A percentile compares a stretch with the other conserved stretches of the same genome.
These are phyloP conservation scores for Chrysosporium queenslandicum DNA, from an alignment of 2,329 filamentous ascomycete species.

Conservation along the genomic window DNA sequence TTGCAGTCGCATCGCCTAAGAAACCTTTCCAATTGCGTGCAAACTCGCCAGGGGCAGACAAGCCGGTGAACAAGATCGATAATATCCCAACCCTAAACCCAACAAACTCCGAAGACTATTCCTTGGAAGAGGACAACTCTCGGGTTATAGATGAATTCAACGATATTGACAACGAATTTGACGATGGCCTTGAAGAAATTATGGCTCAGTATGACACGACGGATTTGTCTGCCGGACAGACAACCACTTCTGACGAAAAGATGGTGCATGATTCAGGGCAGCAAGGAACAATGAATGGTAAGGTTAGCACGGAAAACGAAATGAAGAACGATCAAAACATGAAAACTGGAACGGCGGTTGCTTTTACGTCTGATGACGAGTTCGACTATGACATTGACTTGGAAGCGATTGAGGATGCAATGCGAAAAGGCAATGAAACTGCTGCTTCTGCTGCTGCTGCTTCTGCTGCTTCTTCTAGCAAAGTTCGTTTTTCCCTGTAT, in stretches of 20 bases:
- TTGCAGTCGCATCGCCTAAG: conserved; percentile 17
- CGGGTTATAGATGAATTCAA: conserved; percentile 50
- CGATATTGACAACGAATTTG: conserved; percentile 55
- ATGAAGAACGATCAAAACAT: conserved; percentile 28
- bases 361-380: conserved; percentile 56
- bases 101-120: background rate
- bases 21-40: conserved; percentile 2
- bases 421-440: conserved; percentile 48
- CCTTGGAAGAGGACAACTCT: conserved; percentile 18
- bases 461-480: conserved; percentile 59
- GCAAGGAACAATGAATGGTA: background rate
- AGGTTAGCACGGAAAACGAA: conserved; percentile 6
- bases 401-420: conserved; percentile 52
- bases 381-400: conserved; percentile 60
- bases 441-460: too few relatives aligned
- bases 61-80: background rate
- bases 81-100: background rate
- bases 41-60: background rate
- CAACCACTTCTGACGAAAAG: background rate
- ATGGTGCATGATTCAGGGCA: background rate
- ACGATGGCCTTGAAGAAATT: conserved; percentile 49
- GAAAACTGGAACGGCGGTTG: conserved; percentile 33
- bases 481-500: conserved; percentile 43
- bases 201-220: conserved; percentile 45
- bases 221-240: conserved; percentile 13